phyloP scores from a whole-genome alignment of 176 grass and related monocot genomes.

The Aegilops tauschii region DNA sequence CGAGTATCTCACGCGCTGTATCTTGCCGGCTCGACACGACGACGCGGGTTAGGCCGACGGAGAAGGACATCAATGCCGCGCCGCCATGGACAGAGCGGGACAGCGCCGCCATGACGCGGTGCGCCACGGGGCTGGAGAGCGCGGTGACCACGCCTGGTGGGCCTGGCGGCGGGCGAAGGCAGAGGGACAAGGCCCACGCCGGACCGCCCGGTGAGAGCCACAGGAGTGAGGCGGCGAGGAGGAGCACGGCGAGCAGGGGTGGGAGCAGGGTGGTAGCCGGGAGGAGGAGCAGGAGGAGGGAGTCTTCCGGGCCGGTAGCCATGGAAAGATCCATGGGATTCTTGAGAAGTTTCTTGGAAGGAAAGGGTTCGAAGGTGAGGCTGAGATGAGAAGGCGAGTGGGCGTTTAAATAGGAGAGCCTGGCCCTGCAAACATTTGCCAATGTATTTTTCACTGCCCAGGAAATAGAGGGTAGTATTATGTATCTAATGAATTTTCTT shows the following conservation, averaged over 20 bases:
- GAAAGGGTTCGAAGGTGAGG: background rate
- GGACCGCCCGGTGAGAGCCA: conserved; percentile 58
- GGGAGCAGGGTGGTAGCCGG: conserved; percentile 16
- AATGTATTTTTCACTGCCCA: background rate
- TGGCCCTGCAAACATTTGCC: background rate
- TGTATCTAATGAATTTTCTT: background rate
- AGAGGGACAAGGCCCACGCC: conserved; percentile 51
- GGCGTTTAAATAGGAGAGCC: conserved; percentile 16
- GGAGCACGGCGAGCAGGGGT: conserved; percentile 12
- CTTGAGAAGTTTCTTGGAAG: background rate
- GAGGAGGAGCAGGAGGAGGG: conserved; percentile 39
- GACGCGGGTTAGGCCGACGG: conserved; percentile 72
- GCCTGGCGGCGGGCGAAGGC: conserved; percentile 26
- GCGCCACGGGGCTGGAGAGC: conserved; percentile 49
- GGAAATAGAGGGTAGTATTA: too few relatives aligned
- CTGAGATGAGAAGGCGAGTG: background rate
- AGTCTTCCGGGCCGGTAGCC: conserved; percentile 17
- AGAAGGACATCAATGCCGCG: conserved; percentile 59
- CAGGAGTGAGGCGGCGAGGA: conserved; percentile 34
- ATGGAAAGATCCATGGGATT: conserved; percentile 34
- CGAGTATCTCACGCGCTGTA: conserved; percentile 73
- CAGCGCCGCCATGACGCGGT: conserved; percentile 44
- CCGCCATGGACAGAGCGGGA: conserved; percentile 29
- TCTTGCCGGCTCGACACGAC: conserved; percentile 63
- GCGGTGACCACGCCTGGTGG: conserved; percentile 31